Base-by-base conservation (phyloP, 1,284 basidiomycete species). In the Malassezia psittaci region DNA sequence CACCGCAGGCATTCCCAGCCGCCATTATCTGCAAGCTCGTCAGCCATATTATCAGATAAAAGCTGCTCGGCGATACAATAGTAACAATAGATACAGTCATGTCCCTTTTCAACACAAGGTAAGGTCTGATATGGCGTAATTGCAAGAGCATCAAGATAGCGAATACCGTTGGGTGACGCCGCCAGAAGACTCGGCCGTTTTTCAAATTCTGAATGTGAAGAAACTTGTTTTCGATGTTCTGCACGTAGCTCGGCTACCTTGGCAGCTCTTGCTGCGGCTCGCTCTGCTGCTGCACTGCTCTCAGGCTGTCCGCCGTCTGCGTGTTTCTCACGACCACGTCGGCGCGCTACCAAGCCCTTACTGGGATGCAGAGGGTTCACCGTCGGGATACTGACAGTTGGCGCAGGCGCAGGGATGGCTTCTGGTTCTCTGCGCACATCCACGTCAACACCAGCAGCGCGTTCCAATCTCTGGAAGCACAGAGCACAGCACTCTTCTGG, bases 1-100 rank as follows among this genome's bases (percentile, higher is more conserved):
- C 74, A 75, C 29, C 69, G 62, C 37, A 74, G 59, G 51, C 74
- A 75, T 34, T 60, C 57, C 74, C 74, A 75, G 1, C 69, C 62
- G 24, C 61, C 62, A 9, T 40, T 16, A 1, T 61, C 56, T 52
- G 63, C 59, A 42, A 72, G 36, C 48, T 69, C 68, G 45, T 72
- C 72, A 50, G 63, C 68, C 59, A 64, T 66, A 37, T 65, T 60
- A 33, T 74, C 70, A 34, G 60, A 57, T 8, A 74, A 48, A 42
- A 75, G 52, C 52, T 65, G 61, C 16, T 54, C 62, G 4, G 67
- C 59, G 24, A 74, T 63, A 56, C 72, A 75, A 33, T 64, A 61
- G 48, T 75, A 75, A 62, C 72, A 75, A 53, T 75, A 75, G 11
- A 36, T 29, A 37, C 59, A 60, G 10, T 34, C 37, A 18, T 66